phyloP scores from a whole-genome alignment of 2,329 filamentous ascomycete genomes.

The Scedosporium minutisporum region DNA sequence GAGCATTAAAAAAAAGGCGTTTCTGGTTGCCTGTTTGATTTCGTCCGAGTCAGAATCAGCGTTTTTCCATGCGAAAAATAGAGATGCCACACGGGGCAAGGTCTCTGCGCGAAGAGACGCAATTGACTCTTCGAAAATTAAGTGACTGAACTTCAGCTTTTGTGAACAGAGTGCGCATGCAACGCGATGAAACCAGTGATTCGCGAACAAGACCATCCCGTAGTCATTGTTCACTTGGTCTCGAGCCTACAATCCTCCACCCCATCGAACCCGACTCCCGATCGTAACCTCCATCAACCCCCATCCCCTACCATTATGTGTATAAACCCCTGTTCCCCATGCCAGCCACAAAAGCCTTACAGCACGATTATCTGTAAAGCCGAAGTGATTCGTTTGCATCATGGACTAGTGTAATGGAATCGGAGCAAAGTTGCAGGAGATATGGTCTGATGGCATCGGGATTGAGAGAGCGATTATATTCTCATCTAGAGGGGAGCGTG shows the following conservation, averaged over 20 bases:
- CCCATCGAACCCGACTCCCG: not conserved
- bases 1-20: conserved; percentile 4
- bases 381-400: not conserved
- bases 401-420: not conserved
- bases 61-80: not conserved
- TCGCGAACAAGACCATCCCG: not conserved
- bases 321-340: too few species aligned
- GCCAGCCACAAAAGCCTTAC: not conserved
- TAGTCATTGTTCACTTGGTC: not conserved
- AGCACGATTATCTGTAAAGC: not conserved
- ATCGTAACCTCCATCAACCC: not conserved
- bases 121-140: conserved; percentile 1
- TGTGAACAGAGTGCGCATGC: not conserved
- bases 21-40: conserved; percentile 3
- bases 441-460: not conserved
- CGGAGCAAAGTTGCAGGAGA: not conserved
- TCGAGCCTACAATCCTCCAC: too few species aligned
- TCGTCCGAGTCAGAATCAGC: not conserved
- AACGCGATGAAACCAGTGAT: not conserved
- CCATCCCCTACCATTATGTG: not conserved
- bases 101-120: not conserved
- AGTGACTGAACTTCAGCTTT: not conserved
- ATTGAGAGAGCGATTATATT: not conserved
- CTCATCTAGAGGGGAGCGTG: not conserved
- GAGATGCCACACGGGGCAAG: not conserved